phyloP scores from a whole-genome alignment of 2,329 filamentous ascomycete genomes.

The Erysiphe neolycopersici region DNA sequence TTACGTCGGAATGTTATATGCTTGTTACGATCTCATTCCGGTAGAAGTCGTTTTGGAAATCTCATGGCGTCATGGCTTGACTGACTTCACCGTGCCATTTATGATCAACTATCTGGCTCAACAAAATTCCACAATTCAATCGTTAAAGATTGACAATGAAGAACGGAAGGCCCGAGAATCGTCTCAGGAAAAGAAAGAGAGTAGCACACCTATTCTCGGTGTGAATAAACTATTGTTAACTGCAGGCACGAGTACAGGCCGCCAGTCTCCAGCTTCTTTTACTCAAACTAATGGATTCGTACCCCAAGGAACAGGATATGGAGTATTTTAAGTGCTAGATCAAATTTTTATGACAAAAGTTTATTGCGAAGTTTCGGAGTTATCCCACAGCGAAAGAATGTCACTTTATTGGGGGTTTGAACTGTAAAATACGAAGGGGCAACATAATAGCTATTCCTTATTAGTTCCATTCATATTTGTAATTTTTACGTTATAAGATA shows the following conservation, averaged over 20 bases:
- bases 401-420: neutral
- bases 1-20: slow-evolving; percentile 98
- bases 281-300: slow-evolving; percentile 68
- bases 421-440: neutral
- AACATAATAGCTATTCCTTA: no score
- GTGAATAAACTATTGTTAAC: slow-evolving; percentile 83
- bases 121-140: slow-evolving; percentile 62
- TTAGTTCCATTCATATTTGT: no score
- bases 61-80: slow-evolving; percentile 83
- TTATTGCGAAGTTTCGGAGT: neutral
- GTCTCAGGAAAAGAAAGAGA: slow-evolving; percentile 58
- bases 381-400: neutral
- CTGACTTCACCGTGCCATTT: slow-evolving; percentile 98
- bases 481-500: no score
- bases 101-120: slow-evolving; percentile 97
- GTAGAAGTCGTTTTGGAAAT: slow-evolving; percentile 84
- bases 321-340: slow-evolving; percentile 3
- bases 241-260: slow-evolving; percentile 40
- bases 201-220: slow-evolving; percentile 80
- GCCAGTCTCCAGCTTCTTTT: slow-evolving; percentile 33
- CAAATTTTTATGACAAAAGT: neutral
- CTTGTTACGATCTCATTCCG: slow-evolving; percentile 90
- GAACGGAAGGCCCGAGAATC: slow-evolving; percentile 57
- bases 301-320: slow-evolving; percentile 52
- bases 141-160: slow-evolving; percentile 86